Evolutionary conservation across 2,329 filamentous ascomycete species (phyloP), one percentile per base, ranked within the genome.

Genomic region (Chrysosporium keratinophilum): DNA sequence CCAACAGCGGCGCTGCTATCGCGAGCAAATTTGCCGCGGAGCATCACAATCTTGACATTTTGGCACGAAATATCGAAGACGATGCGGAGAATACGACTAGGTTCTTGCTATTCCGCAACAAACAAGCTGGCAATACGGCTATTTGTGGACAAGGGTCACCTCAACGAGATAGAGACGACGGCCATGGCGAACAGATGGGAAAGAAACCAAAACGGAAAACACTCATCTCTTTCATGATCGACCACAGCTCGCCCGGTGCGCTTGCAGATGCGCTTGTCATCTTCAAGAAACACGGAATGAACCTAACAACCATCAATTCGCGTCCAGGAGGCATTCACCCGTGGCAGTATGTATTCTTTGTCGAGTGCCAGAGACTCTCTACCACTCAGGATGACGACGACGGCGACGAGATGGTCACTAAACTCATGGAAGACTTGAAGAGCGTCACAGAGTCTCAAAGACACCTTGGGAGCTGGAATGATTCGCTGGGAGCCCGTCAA

Each of bases 291-390:
- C 77, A 80, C 60, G 77, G 78, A 4, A 76, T 96, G 54, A 95
- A 96, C 66, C 73, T 97, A 60, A 96, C 90, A 31, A 91, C 85
- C 67, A 95, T 97, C 69, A 90, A 89, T 66, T 89, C 87, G 60
- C 74, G 91, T 59, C 91, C 91, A 4, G 89, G 87, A 62, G 78
- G 86, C 54, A 74, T 78, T 39, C 72, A 75, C 60, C 81, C 85
- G 17, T 97, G 95, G 80, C 83, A 94, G 67, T 97, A 97, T 71
- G 80, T 96, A 37, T 96, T 97, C 72, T 90, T 97, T 65, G 83
- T 96, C 31, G 91, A 97, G 74, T 89, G 95, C 62, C 80, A 85
- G 66, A 84, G 85, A 12, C 56, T 58, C n/a, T 57, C 60, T 5
- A 7, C 23, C 23, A 28, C 23, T 28, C 23, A 28, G 7, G 23